Conservation (phyloP, 192 early-diverging fungal species). For the Gamsiella multidivaricata region DNA sequence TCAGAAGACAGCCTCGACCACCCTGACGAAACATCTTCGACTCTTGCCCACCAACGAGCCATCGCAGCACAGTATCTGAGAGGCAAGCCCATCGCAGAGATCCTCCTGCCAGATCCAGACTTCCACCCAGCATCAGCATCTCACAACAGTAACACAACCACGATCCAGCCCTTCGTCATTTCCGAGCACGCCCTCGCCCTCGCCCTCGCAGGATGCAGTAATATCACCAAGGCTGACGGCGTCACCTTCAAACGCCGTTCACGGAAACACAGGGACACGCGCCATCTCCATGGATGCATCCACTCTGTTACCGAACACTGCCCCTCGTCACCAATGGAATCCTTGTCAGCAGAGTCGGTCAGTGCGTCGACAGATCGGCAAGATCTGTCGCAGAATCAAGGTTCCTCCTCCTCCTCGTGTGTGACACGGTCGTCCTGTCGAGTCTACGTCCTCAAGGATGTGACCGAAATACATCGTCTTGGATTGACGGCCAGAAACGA, state of each 20-base stretch:
- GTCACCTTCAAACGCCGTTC: too few species aligned
- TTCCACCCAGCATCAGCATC: background rate
- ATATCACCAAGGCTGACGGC: too few species aligned
- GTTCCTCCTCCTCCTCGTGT: background rate
- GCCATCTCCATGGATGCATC: constrained; percentile 37
- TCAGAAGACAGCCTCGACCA: background rate
- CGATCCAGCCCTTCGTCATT: constrained; percentile 17
- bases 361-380: background rate
- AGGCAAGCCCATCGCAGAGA: constrained; percentile 9
- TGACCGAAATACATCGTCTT: constrained; percentile 26
- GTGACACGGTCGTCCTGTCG: constrained; percentile 3
- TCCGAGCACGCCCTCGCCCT: background rate
- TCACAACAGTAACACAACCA: background rate
- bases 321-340: background rate
- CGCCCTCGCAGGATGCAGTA: background rate
- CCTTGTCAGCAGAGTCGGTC: background rate
- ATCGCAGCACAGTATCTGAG: background rate
- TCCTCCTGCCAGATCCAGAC: constrained; percentile 19
- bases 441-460: constrained; percentile 47
- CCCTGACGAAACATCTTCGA: background rate
- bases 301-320: constrained; percentile 1
- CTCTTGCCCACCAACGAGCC: background rate
- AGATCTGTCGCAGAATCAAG: background rate
- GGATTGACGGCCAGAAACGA: constrained; percentile 11
- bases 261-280: background rate